Base-by-base conservation (phyloP, 1,139 yeast genomes). In the Sugiyamaella grinbergsii region DNA sequence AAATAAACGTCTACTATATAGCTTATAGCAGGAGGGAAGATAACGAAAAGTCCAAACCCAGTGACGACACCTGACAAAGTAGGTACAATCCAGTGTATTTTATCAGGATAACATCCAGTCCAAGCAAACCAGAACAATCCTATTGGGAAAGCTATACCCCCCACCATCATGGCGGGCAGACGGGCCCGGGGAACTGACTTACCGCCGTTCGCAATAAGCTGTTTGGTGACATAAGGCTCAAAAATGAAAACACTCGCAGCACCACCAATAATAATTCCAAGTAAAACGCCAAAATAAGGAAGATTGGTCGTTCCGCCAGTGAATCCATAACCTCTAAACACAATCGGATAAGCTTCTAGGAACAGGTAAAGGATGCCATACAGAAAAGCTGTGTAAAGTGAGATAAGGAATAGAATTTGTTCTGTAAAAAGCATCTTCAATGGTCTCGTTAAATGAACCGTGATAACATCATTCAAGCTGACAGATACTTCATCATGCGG, bases 91-190 rank as follows among this genome's bases (percentile, higher is more conserved):
- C 93, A 88, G 65, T 83, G 95, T 34, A 85, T 78, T 34, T 70
- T 69, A 19, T 81, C 69, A 33, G 77, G 82, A 67, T 80, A 88
- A 60, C 79, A 76, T 63, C 95, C 95, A 1, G 88, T 73, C 95
- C 95, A 87, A 51, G 87, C 82, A 63, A 87, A 74, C 94, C 94
- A 86, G 62, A 88, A 75, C 55, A 88, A 72, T 46, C 95, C 95
- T 55, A 79, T 72, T 32, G 93, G 83, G 73, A 87, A 86, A 13
- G 77, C 66, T 53, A 85, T 57, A 32, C 83, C 80, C 15, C 93
- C 89, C 43, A 77, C 65, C 71, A 85, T 77, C 84, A 85, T 80
- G 20, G 89, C 82, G 10, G 81, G 80, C 55, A 88, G 72, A 69
- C 95, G 81, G 39, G 81, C 84, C 66, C 88, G 95, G 0, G 96